Percentiles rank a stretch among this genome's conserved stretches.
Evolutionary conservation across 352 stramenopile genomes (phyloP).

Genomic region (Phytophthora podocarpi): DNA sequence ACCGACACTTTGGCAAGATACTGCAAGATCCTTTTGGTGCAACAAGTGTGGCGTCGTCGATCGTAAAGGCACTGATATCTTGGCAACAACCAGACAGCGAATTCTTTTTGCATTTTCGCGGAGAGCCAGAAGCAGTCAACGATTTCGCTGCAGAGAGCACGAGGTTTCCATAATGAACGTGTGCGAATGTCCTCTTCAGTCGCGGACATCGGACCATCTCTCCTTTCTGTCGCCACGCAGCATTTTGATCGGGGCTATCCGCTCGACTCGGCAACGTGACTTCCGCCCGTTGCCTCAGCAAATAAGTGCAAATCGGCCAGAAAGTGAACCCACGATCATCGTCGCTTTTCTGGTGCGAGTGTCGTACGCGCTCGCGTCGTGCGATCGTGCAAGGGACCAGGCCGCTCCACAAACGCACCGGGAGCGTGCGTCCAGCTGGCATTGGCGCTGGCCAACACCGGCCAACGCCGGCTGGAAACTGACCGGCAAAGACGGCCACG

Average conservation of each 20-base stretch:
- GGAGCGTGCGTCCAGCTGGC: slow-evolving; percentile 16
- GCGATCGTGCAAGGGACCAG: slow-evolving; percentile 16
- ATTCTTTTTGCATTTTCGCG: slow-evolving; percentile 6
- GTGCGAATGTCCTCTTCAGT: not conserved
- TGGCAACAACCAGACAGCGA: slow-evolving; percentile 2
- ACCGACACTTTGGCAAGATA: slow-evolving; percentile 6
- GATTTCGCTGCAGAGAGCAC: slow-evolving; percentile 5
- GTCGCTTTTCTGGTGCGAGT: slow-evolving; percentile 28
- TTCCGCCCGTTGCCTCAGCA: not conserved
- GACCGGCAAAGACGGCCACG: slow-evolving; percentile 7
- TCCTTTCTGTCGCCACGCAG: slow-evolving; percentile 1
- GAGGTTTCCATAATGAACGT: not conserved
- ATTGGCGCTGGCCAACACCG: no score
- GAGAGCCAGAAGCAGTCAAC: slow-evolving; percentile 11
- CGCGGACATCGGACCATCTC: slow-evolving; percentile 1
- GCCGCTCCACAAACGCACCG: slow-evolving; percentile 17
- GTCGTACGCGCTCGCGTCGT: slow-evolving; percentile 21
- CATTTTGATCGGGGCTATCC: slow-evolving; percentile 22
- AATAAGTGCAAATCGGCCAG: slow-evolving; percentile 2
- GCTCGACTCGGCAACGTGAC: not conserved
- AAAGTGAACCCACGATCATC: slow-evolving; percentile 16
- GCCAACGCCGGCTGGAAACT: slow-evolving; percentile 17
- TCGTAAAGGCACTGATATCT: slow-evolving; percentile 17
- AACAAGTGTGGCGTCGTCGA: slow-evolving; percentile 13
- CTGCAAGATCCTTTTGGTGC: not conserved